Percentiles rank a stretch among this genome's conserved stretches.
These are phyloP conservation scores for Apiospora sp. DNA, from an alignment of 2,329 filamentous ascomycete genomes.

Conservation along the genomic window DNA sequence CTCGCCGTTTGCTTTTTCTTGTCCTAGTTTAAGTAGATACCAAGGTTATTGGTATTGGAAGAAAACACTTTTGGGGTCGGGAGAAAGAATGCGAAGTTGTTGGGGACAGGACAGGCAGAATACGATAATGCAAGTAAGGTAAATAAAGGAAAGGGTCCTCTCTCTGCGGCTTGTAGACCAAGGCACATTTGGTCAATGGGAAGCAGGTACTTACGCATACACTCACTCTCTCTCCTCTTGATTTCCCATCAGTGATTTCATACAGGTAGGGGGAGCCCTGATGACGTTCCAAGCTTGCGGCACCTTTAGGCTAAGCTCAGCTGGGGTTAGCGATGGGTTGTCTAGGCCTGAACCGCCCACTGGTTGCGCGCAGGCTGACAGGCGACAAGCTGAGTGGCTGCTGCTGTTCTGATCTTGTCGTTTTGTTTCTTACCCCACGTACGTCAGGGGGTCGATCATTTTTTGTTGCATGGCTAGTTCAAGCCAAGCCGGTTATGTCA, in stretches of 20 bases:
- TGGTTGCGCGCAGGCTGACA: background rate
- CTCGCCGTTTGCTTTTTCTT: background rate
- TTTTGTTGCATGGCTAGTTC: background rate
- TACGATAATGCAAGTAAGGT: background rate
- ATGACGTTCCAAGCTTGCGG: background rate
- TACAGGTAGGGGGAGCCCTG: slow-evolving; percentile 13
- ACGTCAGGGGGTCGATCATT: background rate
- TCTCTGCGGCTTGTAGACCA: background rate
- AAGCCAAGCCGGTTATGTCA: slow-evolving; percentile 19
- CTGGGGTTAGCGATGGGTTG: slow-evolving; percentile 1
- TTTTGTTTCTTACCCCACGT: background rate
- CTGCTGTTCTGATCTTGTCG: background rate
- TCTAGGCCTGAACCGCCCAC: slow-evolving; percentile 1
- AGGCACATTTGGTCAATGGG: background rate
- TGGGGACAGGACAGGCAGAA: background rate
- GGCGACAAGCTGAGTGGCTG: background rate
- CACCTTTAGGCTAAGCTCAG: background rate
- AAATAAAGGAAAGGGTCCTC: background rate
- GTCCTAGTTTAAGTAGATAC: background rate
- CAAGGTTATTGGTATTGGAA: background rate
- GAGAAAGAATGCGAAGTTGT: background rate
- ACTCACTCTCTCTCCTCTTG: background rate
- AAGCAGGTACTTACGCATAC: slow-evolving; percentile 7
- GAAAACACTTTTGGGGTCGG: background rate
- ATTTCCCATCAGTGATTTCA: slow-evolving; percentile 22